Evolutionary conservation across 345 rosid species (phyloP).

Genomic region (Brassica rapa): DNA sequence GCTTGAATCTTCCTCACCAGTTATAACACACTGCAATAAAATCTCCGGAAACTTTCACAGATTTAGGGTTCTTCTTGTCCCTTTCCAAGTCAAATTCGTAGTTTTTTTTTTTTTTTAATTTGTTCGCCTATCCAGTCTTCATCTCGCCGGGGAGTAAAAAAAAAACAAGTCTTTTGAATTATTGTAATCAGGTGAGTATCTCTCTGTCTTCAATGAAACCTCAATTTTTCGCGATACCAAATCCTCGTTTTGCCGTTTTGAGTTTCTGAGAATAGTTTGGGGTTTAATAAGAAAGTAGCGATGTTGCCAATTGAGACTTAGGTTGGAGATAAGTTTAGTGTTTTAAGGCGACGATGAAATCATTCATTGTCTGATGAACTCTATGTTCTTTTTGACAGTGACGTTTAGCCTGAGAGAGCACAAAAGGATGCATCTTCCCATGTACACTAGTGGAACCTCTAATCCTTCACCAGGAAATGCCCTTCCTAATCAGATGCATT

Average conservation of each 20-base stretch:
- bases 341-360: neutral
- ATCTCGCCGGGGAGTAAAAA: neutral
- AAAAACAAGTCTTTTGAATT: neutral
- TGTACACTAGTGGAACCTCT: slow-evolving; percentile 23
- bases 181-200: slow-evolving; percentile 4
- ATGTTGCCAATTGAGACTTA: neutral
- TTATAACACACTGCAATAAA: slow-evolving; percentile 11
- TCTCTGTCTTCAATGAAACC: neutral
- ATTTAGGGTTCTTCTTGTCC: slow-evolving; percentile 20
- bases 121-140: neutral
- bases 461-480: slow-evolving; percentile 18
- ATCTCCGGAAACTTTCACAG: neutral
- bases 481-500: neutral
- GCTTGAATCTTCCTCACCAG: slow-evolving; percentile 1
- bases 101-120: neutral
- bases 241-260: neutral
- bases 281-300: neutral
- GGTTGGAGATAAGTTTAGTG: neutral
- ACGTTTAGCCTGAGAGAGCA: slow-evolving; percentile 3
- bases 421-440: slow-evolving; percentile 1
- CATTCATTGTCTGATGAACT: neutral
- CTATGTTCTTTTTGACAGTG: neutral
- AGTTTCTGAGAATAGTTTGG: neutral
- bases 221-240: neutral
- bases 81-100: neutral